These are phyloP conservation scores for Diaporthe batatas DNA, from an alignment of 2,329 filamentous ascomycete genomes.

Conservation along the genomic window DNA sequence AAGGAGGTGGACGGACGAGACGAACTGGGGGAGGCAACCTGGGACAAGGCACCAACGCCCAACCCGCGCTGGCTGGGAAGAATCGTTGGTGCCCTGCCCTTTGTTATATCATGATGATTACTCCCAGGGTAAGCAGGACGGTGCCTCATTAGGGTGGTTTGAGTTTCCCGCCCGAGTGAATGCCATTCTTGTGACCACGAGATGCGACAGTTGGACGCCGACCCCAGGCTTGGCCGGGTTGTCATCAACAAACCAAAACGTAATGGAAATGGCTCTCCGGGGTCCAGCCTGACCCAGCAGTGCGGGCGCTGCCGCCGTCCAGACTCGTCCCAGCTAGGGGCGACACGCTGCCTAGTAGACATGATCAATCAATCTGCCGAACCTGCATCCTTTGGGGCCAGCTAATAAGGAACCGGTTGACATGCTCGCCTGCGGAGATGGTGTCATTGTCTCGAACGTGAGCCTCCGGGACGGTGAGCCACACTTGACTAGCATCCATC, in stretches of 20 bases:
- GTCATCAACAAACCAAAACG: constrained; percentile 45
- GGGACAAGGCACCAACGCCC: neutral
- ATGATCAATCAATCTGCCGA: constrained; percentile 11
- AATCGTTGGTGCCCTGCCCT: neutral
- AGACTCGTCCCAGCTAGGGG: constrained; percentile 16
- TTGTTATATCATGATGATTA: neutral
- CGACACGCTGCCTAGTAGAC: neutral
- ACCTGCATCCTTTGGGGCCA: neutral
- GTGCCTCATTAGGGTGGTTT: constrained; percentile 14
- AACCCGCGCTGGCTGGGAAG: neutral
- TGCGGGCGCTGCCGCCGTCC: constrained; percentile 33
- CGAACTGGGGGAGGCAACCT: neutral
- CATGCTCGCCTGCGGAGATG: constrained; percentile 60
- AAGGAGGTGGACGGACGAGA: neutral
- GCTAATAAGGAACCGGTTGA: constrained; percentile 51
- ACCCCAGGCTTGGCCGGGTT: constrained; percentile 26
- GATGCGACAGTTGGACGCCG: constrained; percentile 28
- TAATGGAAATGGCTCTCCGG: constrained; percentile 43
- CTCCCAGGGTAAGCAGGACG: neutral
- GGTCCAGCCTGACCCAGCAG: constrained; percentile 18
- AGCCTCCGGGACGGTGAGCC: neutral
- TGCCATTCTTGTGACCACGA: constrained; percentile 28
- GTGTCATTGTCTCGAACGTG: constrained; percentile 16
- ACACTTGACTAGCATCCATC: neutral
- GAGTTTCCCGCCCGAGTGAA: constrained; percentile 15